Evolutionary conservation across 225 moss, liverwort and hornwort species (phyloP).

Genomic region (Polytrichum commune): DNA sequence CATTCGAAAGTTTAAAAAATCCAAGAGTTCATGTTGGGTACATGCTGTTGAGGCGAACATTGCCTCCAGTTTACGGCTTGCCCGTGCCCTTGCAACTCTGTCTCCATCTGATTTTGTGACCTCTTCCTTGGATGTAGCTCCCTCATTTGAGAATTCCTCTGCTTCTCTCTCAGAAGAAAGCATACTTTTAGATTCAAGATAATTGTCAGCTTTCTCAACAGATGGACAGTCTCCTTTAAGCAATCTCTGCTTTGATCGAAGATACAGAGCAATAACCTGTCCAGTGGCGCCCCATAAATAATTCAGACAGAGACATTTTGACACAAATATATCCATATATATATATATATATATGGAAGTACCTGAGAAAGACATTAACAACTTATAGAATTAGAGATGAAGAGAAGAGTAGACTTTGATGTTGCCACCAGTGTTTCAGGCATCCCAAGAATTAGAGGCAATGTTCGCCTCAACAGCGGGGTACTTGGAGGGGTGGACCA

Average conservation of each 20-base stretch:
- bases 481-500: too few species aligned
- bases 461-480: too few species aligned
- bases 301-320: background rate
- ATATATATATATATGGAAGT: too few species aligned
- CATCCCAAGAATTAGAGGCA: too few species aligned
- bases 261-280: conserved; percentile 78
- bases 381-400: too few species aligned
- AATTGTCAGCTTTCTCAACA: conserved; percentile 10
- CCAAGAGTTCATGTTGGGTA: conserved; percentile 7
- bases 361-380: too few species aligned
- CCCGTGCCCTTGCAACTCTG: conserved; percentile 81
- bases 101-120: conserved; percentile 37
- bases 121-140: background rate
- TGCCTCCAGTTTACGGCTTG: conserved; percentile 68
- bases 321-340: too few species aligned
- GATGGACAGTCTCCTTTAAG: conserved; percentile 13
- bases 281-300: background rate
- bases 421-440: too few species aligned
- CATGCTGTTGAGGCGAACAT: conserved; percentile 54
- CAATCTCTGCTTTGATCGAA: conserved; percentile 60
- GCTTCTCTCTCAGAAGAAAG: conserved; percentile 4
- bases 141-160: too few species aligned
- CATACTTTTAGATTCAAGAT: conserved; percentile 4
- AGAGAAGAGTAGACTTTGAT: too few species aligned
- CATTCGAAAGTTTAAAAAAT: too few species aligned